Base-by-base conservation (phyloP, 2,329 filamentous ascomycete species). In the Drechslerella coelobrocha region DNA sequence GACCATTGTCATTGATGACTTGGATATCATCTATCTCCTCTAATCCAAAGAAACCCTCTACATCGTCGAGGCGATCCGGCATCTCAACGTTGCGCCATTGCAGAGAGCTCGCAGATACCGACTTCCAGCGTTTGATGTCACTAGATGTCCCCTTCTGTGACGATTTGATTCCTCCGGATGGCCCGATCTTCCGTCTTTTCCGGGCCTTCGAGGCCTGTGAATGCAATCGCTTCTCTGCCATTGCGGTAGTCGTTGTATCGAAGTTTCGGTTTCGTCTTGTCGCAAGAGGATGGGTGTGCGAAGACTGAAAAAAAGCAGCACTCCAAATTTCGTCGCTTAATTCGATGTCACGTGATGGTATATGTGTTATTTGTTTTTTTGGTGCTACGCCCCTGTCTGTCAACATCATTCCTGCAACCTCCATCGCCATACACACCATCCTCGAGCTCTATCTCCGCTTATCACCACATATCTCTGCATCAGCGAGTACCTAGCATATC, bases 11-110 rank as follows among this genome's bases (percentile, higher is more conserved):
- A 72, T 84, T 85, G 43, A 96, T 82, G n/a, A 99, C 83, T 27
- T 96, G 90, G 0, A 99, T 90, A 55, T 90, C 91, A 14, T 96
- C 90, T 50, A 97, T 88, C 76, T 97, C 92, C 76, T 99, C 92
- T 1, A 99, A 81, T 0, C 90, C 92, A 75, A 88, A 95, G 78
- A 99, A 97, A 0, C 94, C 94, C 73, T 95, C 92, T n/a, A 90
- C 90, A 80, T 97, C 91, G 48, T 93, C 87, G 75, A 92, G 83
- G 77, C 89, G 87, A 76, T 92, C 89, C 5, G 91, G 90, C 75
- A 89, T 81, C 34, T 81, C 77, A 2, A 94, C 86, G 19, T 86
- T 82, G 72, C 84, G 84, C 87, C 87, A 89, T 76, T 81, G 80
- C 61, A 89, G 79, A 39, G 84, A 81, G 68, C 87, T 82, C 31